phyloP scores from a whole-genome alignment of 805 yeast species.

The Nakazawaea wickerhamii region DNA sequence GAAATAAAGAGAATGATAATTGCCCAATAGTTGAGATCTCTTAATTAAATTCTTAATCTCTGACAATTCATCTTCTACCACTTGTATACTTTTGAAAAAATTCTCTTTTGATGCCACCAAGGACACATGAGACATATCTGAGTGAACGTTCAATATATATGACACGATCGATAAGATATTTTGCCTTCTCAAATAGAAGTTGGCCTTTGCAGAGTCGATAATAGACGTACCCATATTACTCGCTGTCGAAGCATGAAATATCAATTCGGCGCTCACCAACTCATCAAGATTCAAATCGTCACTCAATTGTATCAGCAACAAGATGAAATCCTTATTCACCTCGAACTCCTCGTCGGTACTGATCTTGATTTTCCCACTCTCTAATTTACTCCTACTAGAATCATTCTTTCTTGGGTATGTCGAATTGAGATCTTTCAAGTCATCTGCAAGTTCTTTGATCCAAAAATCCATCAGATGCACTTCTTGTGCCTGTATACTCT shows the following conservation, averaged over 20 bases:
- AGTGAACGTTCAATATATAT: slow-evolving; percentile 27
- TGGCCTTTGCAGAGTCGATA: slow-evolving; percentile 59
- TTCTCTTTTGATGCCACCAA: slow-evolving; percentile 27
- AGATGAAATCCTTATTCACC: slow-evolving; percentile 61
- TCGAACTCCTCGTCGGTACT: slow-evolving; percentile 53
- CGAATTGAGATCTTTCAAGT: slow-evolving; percentile 37
- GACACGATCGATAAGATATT: slow-evolving; percentile 65
- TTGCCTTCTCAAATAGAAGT: slow-evolving; percentile 64
- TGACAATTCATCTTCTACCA: slow-evolving; percentile 51
- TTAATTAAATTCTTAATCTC: slow-evolving; percentile 48
- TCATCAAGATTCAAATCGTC: slow-evolving; percentile 77
- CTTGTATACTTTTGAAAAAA: slow-evolving; percentile 49
- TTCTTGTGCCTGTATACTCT: slow-evolving; percentile 28
- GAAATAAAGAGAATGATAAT: slow-evolving; percentile 37
- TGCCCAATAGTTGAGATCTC: slow-evolving; percentile 49
- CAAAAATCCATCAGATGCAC: slow-evolving; percentile 16
- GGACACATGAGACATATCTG: slow-evolving; percentile 7
- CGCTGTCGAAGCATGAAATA: slow-evolving; percentile 40
- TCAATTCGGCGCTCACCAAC: slow-evolving; percentile 62
- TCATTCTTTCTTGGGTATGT: slow-evolving; percentile 38
- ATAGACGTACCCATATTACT: slow-evolving; percentile 41
- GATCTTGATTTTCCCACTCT: slow-evolving; percentile 42
- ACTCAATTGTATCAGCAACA: slow-evolving; percentile 50
- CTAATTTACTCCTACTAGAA: slow-evolving; percentile 40
- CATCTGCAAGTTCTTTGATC: slow-evolving; percentile 33